Base-by-base conservation (phyloP, 2,329 filamentous ascomycete species). In the Karstenula rhodostoma region DNA sequence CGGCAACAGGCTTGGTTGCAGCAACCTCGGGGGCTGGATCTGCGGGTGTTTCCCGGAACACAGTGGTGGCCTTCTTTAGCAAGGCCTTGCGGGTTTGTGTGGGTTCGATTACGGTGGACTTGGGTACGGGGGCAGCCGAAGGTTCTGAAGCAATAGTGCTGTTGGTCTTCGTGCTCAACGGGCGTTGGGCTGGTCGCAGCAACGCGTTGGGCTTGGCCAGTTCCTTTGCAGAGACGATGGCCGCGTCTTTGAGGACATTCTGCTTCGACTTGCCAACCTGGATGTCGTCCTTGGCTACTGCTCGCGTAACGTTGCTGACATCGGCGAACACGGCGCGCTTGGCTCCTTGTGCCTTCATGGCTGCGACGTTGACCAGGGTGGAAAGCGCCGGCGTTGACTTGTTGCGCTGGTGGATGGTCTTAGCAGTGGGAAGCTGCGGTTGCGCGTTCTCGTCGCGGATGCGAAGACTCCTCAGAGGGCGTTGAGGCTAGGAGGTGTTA, bases 251-350 rank as follows among this genome's bases (percentile, higher is more conserved):
- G 60, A 77, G 60, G 65, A 73, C 75, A 29, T 73, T 72, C 19
- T 74, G 73, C 37, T 78, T 79, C 43, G 79, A 78, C 61, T 76
- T 75, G 60, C 78, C 80, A 27, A 86, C 72, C 55, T 80, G 80
- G 40, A 81, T 82, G 69, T 90, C 88, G 75, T 90, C 88, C 68
- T 86, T 85, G 58, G 72, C 68, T 64, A 73, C 32, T 29, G 68
- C 71, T 47, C 72, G 70, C 55, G 72, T 78, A 43, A 85, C 88
- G 73, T 94, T 94, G 82, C 91, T 95, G 63, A 95, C 86, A 75
- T 96, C 93, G 52, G 87, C 91, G 78, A 96, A 93, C 13, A 88
- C 92, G 63, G 89, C 88, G 67, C 93, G 89, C 81, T 94, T 95
- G 57, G 89, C 83, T 59, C 86, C 84, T 53, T 86, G 83, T 56